phyloP scores from a whole-genome alignment of 1,284 basidiomycete species.

The Cryptococcus sp. region DNA sequence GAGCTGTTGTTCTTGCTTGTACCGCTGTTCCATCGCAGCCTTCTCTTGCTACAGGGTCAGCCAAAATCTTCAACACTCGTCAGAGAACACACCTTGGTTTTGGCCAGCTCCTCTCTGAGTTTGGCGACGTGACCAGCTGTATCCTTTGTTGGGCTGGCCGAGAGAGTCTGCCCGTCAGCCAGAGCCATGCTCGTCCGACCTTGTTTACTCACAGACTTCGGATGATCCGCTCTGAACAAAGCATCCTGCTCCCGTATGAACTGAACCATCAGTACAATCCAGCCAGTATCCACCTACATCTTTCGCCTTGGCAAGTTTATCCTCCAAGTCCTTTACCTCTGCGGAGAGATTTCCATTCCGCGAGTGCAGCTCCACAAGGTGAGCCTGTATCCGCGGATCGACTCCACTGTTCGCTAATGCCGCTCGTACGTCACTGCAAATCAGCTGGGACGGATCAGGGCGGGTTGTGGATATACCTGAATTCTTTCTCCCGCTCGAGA shows the following conservation, averaged over 20 bases:
- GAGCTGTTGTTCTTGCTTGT: conserved; percentile 68
- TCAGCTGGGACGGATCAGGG: not conserved
- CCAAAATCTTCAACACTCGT: not conserved
- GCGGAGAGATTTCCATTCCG: conserved; percentile 67
- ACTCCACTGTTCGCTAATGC: conserved; percentile 66
- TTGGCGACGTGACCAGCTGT: conserved; percentile 66
- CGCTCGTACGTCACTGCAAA: conserved; percentile 63
- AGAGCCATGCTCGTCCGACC: conserved; percentile 61
- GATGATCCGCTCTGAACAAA: conserved; percentile 48
- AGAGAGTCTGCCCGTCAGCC: no score
- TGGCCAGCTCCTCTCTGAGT: conserved; percentile 62
- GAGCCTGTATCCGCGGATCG: conserved; percentile 71
- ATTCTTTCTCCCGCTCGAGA: conserved; percentile 56
- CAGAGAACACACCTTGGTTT: conserved; percentile 53
- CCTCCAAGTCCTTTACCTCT: conserved; percentile 63
- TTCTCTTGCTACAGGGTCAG: conserved; percentile 31
- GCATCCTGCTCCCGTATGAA: conserved; percentile 92
- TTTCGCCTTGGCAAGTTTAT: conserved; percentile 76
- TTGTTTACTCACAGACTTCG: conserved; percentile 52
- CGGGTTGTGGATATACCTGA: conserved; percentile 27
- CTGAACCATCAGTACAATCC: conserved; percentile 45
- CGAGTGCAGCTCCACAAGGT: conserved; percentile 68
- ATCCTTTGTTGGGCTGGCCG: no score
- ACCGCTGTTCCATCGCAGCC: conserved; percentile 57
- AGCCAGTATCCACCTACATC: conserved; percentile 50